A percentile compares a stretch with the other conserved stretches of the same genome.
phyloP scores from a whole-genome alignment of 2,329 filamentous ascomycete species.

The Epichloe bromicola region DNA sequence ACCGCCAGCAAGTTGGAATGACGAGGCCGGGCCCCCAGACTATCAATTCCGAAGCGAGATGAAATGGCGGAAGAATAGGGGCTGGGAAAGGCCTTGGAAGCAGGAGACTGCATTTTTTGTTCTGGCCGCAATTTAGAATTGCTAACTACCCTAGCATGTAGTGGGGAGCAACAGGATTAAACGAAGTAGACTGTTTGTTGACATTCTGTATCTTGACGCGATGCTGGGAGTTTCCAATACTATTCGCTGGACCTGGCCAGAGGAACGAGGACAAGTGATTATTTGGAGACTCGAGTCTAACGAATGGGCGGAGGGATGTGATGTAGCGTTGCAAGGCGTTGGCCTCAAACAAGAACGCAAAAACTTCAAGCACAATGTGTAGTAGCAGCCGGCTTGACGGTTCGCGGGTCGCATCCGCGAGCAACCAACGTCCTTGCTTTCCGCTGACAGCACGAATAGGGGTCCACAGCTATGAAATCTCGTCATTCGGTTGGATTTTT shows the following conservation, averaged over 20 bases:
- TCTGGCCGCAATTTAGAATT: background rate
- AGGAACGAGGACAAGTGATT: no score
- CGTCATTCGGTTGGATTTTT: background rate
- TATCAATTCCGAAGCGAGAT: conserved; percentile 19
- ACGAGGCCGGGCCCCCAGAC: conserved; percentile 14
- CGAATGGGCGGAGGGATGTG: background rate
- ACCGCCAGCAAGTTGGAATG: background rate
- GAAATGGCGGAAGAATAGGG: conserved; percentile 10
- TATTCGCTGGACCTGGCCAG: no score
- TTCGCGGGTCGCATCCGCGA: background rate
- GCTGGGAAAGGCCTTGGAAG: conserved; percentile 1
- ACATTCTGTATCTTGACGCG: background rate
- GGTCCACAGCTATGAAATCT: background rate
- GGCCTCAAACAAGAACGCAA: background rate
- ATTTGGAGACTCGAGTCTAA: background rate
- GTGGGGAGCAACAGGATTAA: background rate
- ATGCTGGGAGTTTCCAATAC: no score
- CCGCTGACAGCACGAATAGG: background rate
- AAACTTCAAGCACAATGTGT: background rate
- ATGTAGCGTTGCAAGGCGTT: background rate
- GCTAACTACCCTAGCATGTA: background rate
- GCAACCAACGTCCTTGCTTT: background rate
- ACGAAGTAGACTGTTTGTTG: background rate
- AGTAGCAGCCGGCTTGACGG: background rate
- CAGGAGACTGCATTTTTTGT: conserved; percentile 1